These are phyloP conservation scores for Adansonia rubrostipa DNA, from an alignment of 441 rosid species.

Conservation along the genomic window DNA sequence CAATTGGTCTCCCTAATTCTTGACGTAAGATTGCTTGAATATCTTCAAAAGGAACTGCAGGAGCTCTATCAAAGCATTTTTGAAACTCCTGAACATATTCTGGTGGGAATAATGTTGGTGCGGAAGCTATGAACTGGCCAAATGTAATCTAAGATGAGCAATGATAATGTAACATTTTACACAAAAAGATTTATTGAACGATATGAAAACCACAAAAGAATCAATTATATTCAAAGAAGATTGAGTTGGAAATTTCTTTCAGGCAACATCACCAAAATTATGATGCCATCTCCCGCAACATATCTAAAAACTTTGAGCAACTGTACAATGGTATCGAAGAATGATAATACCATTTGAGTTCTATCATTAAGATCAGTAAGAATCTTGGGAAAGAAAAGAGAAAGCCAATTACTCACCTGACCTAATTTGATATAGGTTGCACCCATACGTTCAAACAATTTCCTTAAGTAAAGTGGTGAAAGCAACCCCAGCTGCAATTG, in stretches of 20 bases:
- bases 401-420: slow-evolving; percentile 53
- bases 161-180: slow-evolving; percentile 15
- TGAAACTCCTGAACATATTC: slow-evolving; percentile 93
- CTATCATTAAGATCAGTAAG: slow-evolving; percentile 4
- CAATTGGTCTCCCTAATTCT: slow-evolving; percentile 90
- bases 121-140: slow-evolving; percentile 89
- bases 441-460: slow-evolving; percentile 96
- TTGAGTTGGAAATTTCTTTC: not conserved
- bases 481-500: slow-evolving; percentile 82
- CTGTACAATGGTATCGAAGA: not conserved
- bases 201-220: slow-evolving; percentile 1
- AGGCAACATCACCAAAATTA: not conserved
- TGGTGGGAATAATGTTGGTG: slow-evolving; percentile 90
- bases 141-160: slow-evolving; percentile 30
- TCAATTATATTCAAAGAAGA: not conserved
- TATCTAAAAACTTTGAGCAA: slow-evolving; percentile 1
- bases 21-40: slow-evolving; percentile 78
- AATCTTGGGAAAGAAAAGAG: not conserved
- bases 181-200: not conserved
- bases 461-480: slow-evolving; percentile 90
- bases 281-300: not conserved
- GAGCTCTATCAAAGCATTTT: slow-evolving; percentile 92
- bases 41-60: slow-evolving; percentile 75
- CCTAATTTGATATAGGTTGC: slow-evolving; percentile 97
- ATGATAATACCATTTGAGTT: not conserved